phyloP scores from a whole-genome alignment of 257 asterid genomes.

The Perilla frutescens region DNA sequence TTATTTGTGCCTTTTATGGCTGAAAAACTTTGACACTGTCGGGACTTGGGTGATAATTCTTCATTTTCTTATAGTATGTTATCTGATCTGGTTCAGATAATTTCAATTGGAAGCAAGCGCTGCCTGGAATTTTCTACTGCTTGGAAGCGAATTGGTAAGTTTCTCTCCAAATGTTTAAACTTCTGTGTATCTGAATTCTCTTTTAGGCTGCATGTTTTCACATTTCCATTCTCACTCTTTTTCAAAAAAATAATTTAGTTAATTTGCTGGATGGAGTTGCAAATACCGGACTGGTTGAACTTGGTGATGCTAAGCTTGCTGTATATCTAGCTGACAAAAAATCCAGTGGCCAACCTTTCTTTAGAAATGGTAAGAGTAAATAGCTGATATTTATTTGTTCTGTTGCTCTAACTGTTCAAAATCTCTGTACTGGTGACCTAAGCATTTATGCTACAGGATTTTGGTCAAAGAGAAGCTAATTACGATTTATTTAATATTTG shows the following conservation, averaged over 20 bases:
- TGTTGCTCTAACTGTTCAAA: constrained; percentile 16
- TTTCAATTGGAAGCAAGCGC: constrained; percentile 74
- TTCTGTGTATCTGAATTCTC: constrained; percentile 28
- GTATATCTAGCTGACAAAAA: constrained; percentile 81
- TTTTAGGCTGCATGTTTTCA: constrained; percentile 15
- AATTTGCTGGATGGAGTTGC: constrained; percentile 80
- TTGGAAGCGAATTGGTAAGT: constrained; percentile 86
- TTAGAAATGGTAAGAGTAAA: constrained; percentile 68
- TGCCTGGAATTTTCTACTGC: constrained; percentile 66
- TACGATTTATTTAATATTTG: constrained; percentile 21
- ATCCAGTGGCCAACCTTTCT: constrained; percentile 78
- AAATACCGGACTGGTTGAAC: constrained; percentile 77
- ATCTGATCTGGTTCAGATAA: constrained; percentile 56
- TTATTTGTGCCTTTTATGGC: constrained; percentile 22
- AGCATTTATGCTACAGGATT: not conserved
- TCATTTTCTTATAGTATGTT: constrained; percentile 27
- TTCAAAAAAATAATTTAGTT: constrained; percentile 44
- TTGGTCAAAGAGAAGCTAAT: not conserved
- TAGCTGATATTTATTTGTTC: constrained; percentile 13
- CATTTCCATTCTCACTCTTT: constrained; percentile 20
- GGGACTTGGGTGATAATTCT: not conserved
- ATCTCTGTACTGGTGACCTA: not conserved
- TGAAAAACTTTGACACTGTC: constrained; percentile 9
- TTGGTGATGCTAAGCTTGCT: constrained; percentile 78
- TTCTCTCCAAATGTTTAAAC: constrained; percentile 16